Conservation (phyloP, 768 basidiomycete genomes). For the Psilocybe cyanescens region DNA sequence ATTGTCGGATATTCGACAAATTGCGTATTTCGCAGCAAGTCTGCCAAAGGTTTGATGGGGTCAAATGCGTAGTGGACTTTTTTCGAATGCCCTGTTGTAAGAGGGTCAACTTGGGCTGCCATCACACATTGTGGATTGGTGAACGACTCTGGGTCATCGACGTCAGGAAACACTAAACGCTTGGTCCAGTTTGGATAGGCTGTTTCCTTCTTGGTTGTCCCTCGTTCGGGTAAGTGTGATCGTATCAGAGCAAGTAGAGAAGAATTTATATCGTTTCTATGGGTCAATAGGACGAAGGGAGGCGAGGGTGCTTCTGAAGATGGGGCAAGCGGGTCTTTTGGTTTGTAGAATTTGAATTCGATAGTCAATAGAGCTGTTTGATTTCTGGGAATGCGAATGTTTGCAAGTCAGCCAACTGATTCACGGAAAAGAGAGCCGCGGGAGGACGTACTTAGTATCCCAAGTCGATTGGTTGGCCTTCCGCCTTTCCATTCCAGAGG, state of each 20-base stretch:
- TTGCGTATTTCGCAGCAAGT: slow-evolving; percentile 56
- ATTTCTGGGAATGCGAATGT: slow-evolving; percentile 47
- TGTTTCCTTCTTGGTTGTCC: slow-evolving; percentile 45
- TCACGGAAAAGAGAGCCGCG: slow-evolving; percentile 4
- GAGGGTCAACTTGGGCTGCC: slow-evolving; percentile 44
- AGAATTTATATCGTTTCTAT: slow-evolving; percentile 57
- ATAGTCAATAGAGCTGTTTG: slow-evolving; percentile 71
- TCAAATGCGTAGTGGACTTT: slow-evolving; percentile 63
- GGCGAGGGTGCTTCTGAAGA: slow-evolving; percentile 36
- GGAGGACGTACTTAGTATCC: slow-evolving; percentile 70
- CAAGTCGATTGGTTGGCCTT: slow-evolving; percentile 82
- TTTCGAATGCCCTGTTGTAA: slow-evolving; percentile 27
- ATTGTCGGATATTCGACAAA: slow-evolving; percentile 89
- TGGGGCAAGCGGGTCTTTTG: slow-evolving; percentile 45
- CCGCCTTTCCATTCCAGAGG: slow-evolving; percentile 81
- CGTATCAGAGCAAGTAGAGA: slow-evolving; percentile 57
- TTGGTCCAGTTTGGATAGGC: slow-evolving; percentile 58
- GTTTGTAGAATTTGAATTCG: slow-evolving; percentile 70
- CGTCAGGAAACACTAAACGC: slow-evolving; percentile 52
- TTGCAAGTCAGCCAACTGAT: slow-evolving; percentile 9
- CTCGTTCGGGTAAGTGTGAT: slow-evolving; percentile 45
- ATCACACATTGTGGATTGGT: slow-evolving; percentile 64
- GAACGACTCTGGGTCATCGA: slow-evolving; percentile 61
- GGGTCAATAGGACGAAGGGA: slow-evolving; percentile 61
- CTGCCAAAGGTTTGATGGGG: slow-evolving; percentile 45